Percentiles rank a stretch among this genome's conserved stretches.
Evolutionary conservation across 164 flowering plant genomes (phyloP).

Genomic region (Nymphaea thermarum): DNA sequence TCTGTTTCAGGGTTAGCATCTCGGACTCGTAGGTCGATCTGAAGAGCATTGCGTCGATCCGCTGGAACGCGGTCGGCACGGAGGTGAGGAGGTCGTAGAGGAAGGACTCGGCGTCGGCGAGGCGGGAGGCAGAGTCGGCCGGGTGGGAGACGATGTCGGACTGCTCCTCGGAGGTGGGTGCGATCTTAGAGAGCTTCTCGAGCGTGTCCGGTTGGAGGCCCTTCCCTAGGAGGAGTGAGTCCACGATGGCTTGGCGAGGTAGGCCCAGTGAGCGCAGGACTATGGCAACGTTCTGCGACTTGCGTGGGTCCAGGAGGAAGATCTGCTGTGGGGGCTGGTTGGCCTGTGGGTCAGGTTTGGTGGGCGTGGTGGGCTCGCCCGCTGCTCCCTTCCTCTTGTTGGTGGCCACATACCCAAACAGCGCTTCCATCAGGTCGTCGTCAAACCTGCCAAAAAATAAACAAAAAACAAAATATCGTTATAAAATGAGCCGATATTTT

Average conservation of each 20-base stretch:
- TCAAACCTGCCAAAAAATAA: conserved; percentile 31
- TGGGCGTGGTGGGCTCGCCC: conserved; percentile 6
- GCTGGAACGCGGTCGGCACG: conserved; percentile 44
- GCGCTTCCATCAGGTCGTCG: conserved; percentile 91
- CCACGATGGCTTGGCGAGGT: conserved; percentile 40
- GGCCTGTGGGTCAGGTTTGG: conserved; percentile 7
- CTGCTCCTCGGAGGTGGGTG: conserved; percentile 50
- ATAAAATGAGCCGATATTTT: neutral
- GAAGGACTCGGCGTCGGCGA: conserved; percentile 60
- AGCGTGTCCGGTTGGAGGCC: conserved; percentile 35
- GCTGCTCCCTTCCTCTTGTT: conserved; percentile 14
- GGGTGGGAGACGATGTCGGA: conserved; percentile 24
- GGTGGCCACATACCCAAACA: conserved; percentile 67
- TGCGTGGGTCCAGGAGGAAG: conserved; percentile 59
- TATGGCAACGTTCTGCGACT: conserved; percentile 59
- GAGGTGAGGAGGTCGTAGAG: conserved; percentile 35
- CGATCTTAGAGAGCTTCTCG: conserved; percentile 42
- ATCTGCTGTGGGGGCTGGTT: conserved; percentile 20
- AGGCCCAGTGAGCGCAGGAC: conserved; percentile 38
- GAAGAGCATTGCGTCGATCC: conserved; percentile 48
- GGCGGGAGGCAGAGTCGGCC: conserved; percentile 29
- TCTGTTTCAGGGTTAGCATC: conserved; percentile 38
- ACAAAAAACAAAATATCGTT: neutral
- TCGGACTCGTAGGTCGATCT: conserved; percentile 38
- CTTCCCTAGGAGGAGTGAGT: conserved; percentile 35